These are phyloP conservation scores for Amaranthus palmeri DNA, from an alignment of 148 eudicot genomes.

Conservation along the genomic window DNA sequence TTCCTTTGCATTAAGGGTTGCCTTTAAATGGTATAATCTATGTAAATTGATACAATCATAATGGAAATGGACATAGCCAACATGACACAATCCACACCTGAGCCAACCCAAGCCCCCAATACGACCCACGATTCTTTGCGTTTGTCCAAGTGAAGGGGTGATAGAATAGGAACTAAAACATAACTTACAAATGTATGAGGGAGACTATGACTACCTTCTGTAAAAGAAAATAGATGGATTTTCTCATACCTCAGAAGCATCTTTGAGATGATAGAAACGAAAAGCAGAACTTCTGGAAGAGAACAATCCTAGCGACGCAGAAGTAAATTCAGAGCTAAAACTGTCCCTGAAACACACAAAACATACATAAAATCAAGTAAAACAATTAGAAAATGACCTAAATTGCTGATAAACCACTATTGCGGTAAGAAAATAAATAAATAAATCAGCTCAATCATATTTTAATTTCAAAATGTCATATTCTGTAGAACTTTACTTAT, in stretches of 20 bases:
- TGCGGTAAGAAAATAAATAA: background rate
- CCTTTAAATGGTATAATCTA: background rate
- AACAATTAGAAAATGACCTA: background rate
- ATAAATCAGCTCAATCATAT: background rate
- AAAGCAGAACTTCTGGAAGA: slow-evolving; percentile 36
- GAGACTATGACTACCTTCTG: background rate
- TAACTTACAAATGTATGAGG: background rate
- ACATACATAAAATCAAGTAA: background rate
- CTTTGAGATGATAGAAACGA: slow-evolving; percentile 68
- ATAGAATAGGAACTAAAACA: background rate
- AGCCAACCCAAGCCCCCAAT: too few species aligned
- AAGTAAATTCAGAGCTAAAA: slow-evolving; percentile 33
- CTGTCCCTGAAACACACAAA: slow-evolving; percentile 32
- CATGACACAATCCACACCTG: background rate
- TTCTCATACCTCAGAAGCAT: slow-evolving; percentile 65
- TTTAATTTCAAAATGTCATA: background rate
- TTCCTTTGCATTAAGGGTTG: background rate
- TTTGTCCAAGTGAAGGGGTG: too few species aligned
- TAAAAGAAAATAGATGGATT: background rate
- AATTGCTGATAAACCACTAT: background rate
- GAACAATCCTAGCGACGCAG: slow-evolving; percentile 31
- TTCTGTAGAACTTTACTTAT: background rate
- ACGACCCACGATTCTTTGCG: too few species aligned
- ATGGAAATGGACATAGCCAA: background rate
- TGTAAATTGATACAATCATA: background rate